These are phyloP conservation scores for Alisma plantagoaquatica DNA, from an alignment of 106 monocot genomes.

Conservation along the genomic window DNA sequence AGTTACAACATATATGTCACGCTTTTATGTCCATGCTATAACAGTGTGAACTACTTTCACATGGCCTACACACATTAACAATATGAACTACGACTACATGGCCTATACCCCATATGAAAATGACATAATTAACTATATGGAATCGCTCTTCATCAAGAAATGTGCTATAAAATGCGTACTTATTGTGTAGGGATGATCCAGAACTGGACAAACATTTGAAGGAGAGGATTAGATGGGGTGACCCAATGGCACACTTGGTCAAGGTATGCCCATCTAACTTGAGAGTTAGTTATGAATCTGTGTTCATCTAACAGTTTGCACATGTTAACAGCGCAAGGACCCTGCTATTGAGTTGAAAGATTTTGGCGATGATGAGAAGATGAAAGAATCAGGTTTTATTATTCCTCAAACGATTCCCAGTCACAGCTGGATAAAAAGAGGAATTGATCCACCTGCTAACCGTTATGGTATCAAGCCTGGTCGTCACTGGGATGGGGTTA, in stretches of 20 bases:
- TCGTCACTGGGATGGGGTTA: constrained; percentile 98
- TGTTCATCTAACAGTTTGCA: neutral
- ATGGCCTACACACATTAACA: too few species aligned
- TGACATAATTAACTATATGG: too few species aligned
- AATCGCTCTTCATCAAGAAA: too few species aligned
- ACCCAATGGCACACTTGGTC: constrained; percentile 96
- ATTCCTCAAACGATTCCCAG: constrained; percentile 78
- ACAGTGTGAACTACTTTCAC: too few species aligned
- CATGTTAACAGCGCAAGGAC: constrained; percentile 34
- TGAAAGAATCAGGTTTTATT: constrained; percentile 95
- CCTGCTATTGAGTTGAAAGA: constrained; percentile 58
- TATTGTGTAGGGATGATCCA: constrained; percentile 73
- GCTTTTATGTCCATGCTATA: neutral
- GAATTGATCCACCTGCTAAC: constrained; percentile 76
- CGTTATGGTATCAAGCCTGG: constrained; percentile 89
- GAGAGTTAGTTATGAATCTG: neutral
- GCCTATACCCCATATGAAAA: too few species aligned
- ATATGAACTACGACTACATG: too few species aligned
- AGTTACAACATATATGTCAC: neutral
- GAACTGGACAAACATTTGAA: constrained; percentile 89
- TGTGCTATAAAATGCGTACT: constrained; percentile 1
- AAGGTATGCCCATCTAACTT: constrained; percentile 41
- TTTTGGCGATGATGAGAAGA: constrained; percentile 77
- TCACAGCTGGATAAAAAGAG: constrained; percentile 94
- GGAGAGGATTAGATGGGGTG: constrained; percentile 85